These are phyloP conservation scores for Theileria luwenshuni DNA, from an alignment of 169 alveolate genomes.

Conservation along the genomic window DNA sequence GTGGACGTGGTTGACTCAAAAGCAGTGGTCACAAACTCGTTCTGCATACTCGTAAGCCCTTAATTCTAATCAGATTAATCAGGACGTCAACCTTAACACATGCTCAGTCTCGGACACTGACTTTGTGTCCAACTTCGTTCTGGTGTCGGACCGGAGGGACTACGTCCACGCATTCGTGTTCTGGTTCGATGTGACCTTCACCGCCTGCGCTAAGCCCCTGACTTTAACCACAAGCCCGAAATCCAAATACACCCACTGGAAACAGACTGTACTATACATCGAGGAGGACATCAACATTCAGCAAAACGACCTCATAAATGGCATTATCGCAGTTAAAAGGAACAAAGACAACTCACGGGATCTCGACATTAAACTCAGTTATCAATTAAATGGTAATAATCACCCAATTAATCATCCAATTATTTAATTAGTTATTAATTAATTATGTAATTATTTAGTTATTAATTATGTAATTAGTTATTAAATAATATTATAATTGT, in stretches of 20 bases:
- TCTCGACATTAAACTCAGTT: conserved; percentile 84
- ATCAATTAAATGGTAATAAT: conserved; percentile 57
- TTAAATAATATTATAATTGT: no score
- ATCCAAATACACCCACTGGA: conserved; percentile 89
- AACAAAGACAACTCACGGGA: conserved; percentile 83
- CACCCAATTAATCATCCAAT: no score
- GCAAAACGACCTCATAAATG: conserved; percentile 70
- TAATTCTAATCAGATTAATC: conserved; percentile 19
- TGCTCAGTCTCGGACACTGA: conserved; percentile 90
- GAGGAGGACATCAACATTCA: conserved; percentile 77
- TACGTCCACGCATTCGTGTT: conserved; percentile 89
- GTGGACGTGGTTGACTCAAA: conserved; percentile 90
- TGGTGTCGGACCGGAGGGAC: conserved; percentile 79
- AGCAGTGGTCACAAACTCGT: conserved; percentile 84
- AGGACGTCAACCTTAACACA: conserved; percentile 89
- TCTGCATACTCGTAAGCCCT: conserved; percentile 71
- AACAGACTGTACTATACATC: conserved; percentile 90
- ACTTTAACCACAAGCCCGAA: conserved; percentile 87
- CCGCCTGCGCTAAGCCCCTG: conserved; percentile 86
- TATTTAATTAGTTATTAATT: no score
- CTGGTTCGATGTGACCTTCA: conserved; percentile 91
- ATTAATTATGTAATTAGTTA: no score
- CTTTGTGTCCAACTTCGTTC: conserved; percentile 83
- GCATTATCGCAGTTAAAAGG: conserved; percentile 86
- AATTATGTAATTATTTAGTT: no score